Conservation (phyloP, 768 basidiomycete genomes). For the Pleurotus pulmonarius region DNA sequence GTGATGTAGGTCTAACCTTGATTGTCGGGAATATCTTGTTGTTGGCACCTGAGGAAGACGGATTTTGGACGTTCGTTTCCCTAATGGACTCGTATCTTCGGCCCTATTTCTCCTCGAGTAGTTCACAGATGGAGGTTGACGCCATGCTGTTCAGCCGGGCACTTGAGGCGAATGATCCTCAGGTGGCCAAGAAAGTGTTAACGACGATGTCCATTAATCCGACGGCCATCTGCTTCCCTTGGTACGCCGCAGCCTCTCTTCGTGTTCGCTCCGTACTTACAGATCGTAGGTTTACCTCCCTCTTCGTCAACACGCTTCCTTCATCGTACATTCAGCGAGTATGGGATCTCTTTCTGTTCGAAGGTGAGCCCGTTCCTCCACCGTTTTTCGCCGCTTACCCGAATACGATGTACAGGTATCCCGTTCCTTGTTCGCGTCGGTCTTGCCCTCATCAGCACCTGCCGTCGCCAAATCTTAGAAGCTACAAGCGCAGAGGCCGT, state of each 20-base stretch:
- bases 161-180: slow-evolving; percentile 57
- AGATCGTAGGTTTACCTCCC: slow-evolving; percentile 57
- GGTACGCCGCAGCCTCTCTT: slow-evolving; percentile 34
- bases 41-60: slow-evolving; percentile 82
- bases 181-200: slow-evolving; percentile 61
- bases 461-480: slow-evolving; percentile 58
- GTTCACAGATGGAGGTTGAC: slow-evolving; percentile 72
- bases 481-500: slow-evolving; percentile 41
- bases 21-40: slow-evolving; percentile 71
- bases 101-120: slow-evolving; percentile 62
- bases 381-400: not conserved
- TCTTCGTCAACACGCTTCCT: slow-evolving; percentile 69
- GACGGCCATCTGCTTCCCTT: slow-evolving; percentile 53
- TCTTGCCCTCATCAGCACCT: slow-evolving; percentile 57
- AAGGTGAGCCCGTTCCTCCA: slow-evolving; percentile 44
- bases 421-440: slow-evolving; percentile 73
- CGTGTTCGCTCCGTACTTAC: not conserved
- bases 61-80: slow-evolving; percentile 87
- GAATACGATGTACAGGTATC: slow-evolving; percentile 43
- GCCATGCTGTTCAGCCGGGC: slow-evolving; percentile 66
- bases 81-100: slow-evolving; percentile 83
- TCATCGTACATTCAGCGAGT: slow-evolving; percentile 63
- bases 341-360: slow-evolving; percentile 82
- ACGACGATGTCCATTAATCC: slow-evolving; percentile 61
- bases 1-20: slow-evolving; percentile 52